Evolutionary conservation across 495 filamentous ascomycete genomes (phyloP).

Genomic region (Evansstolkia leycettana): DNA sequence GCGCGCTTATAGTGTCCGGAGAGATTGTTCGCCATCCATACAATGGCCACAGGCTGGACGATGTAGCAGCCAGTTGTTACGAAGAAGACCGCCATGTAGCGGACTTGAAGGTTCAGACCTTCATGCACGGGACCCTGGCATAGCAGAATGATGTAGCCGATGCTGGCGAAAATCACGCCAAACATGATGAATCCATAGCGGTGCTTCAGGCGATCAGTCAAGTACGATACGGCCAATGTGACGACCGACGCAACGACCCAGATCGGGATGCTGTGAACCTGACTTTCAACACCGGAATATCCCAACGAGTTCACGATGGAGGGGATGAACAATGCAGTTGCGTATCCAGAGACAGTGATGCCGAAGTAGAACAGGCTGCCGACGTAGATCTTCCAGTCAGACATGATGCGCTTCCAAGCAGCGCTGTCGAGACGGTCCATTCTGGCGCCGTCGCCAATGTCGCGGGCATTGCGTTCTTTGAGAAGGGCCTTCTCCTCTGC

Average conservation of each 20-base stretch:
- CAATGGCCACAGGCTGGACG: conserved; percentile 21
- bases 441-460: conserved; percentile 23
- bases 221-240: conserved; percentile 22
- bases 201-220: conserved; percentile 26
- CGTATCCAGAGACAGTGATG: conserved; percentile 28
- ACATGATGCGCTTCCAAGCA: conserved; percentile 25
- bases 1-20: conserved; percentile 40
- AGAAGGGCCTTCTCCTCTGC: conserved; percentile 28
- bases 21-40: conserved; percentile 36
- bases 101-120: conserved; percentile 9
- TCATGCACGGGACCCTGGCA: conserved; percentile 10
- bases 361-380: conserved; percentile 29
- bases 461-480: conserved; percentile 25
- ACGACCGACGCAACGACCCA: conserved; percentile 27
- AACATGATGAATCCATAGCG: conserved; percentile 31
- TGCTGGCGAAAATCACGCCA: conserved; percentile 20
- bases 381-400: conserved; percentile 41
- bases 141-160: conserved; percentile 30
- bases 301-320: conserved; percentile 31
- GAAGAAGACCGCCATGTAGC: conserved; percentile 33
- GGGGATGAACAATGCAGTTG: conserved; percentile 32
- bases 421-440: conserved; percentile 32
- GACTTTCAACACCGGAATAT: conserved; percentile 20
- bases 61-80: conserved; percentile 25
- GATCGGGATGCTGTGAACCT: conserved; percentile 30